Evolutionary conservation across 305 asterid genomes (phyloP), one percentile per base, ranked within the genome.

Genomic region (Solanum chacoense): DNA sequence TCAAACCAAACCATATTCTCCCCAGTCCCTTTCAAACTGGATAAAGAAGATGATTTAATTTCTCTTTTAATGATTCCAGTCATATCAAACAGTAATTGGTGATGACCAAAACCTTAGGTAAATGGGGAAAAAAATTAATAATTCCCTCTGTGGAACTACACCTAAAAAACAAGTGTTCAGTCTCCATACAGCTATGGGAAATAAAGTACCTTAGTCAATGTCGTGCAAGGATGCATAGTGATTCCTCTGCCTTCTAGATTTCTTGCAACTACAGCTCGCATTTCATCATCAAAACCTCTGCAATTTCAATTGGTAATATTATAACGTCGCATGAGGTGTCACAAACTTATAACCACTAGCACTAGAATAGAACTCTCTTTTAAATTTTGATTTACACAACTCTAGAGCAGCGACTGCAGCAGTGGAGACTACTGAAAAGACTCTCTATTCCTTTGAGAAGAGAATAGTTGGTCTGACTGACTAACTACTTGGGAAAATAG

Each of bases 201-300:
- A 16, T 22, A 31, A 8, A 89, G 89, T 84, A 98, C 99, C 99
- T 96, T 95, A 14, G 96, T 93, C 93, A 98, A 87, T 88, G 73
- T 94, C 89, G 98, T 93, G 92, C 91, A 85, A 7, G 99, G 98
- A 90, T 94, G 99, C 94, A 98, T 84, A 91, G 92, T 95, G 87
- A 98, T 92, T 86, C 99, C 99, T 92, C 99, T 93, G 84, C 98
- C 99, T 95, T 98, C 98, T 87, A 98, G 94, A 93, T 98, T 98
- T 91, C 95, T 95, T 32, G 99, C 98, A 89, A 98, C 98, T 74
- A 89, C 96, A 65, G 97, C 94, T 90, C 99, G 95, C 98, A 98
- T 95, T 90, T 98, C 99, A 42, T 95, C 97, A 90, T 98, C 99
- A 90, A 98, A 98, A 87, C 99, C 99, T 92, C 99, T 98, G 98